These are phyloP conservation scores for Neurospora sp. DNA, from an alignment of 2,329 filamentous ascomycete genomes.

Conservation along the genomic window DNA sequence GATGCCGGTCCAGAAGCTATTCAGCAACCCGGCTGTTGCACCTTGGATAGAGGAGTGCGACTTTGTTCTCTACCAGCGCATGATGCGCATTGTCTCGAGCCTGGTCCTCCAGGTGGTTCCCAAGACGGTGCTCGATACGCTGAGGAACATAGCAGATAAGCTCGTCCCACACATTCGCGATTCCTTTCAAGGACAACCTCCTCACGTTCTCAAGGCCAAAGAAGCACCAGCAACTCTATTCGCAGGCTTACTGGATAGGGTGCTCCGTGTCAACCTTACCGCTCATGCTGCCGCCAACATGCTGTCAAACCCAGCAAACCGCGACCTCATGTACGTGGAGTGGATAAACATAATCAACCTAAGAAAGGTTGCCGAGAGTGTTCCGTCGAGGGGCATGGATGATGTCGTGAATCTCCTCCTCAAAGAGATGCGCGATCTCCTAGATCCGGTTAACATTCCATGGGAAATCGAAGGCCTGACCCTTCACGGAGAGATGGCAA, in stretches of 20 bases:
- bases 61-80: slow-evolving; percentile 91
- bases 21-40: slow-evolving; percentile 70
- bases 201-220: slow-evolving; percentile 79
- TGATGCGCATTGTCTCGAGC: slow-evolving; percentile 86
- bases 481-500: slow-evolving; percentile 47
- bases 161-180: slow-evolving; percentile 74
- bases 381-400: slow-evolving; percentile 56
- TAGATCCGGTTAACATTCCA: slow-evolving; percentile 57
- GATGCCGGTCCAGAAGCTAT: slow-evolving; percentile 89
- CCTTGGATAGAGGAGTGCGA: slow-evolving; percentile 95
- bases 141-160: slow-evolving; percentile 75
- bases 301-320: slow-evolving; percentile 78
- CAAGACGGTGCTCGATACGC: slow-evolving; percentile 73
- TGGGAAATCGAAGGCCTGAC: slow-evolving; percentile 56
- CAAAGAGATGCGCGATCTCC: slow-evolving; percentile 57
- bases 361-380: slow-evolving; percentile 53
- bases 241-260: slow-evolving; percentile 73
- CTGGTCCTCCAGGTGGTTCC: slow-evolving; percentile 87
- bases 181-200: slow-evolving; percentile 76
- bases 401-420: slow-evolving; percentile 54
- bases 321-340: slow-evolving; percentile 92
- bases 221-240: slow-evolving; percentile 84
- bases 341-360: slow-evolving; percentile 62
- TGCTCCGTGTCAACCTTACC: slow-evolving; percentile 83
- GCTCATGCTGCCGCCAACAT: slow-evolving; percentile 92